Base-by-base conservation (phyloP, 1,139 yeast genomes). In the Candida labiduridarum region DNA sequence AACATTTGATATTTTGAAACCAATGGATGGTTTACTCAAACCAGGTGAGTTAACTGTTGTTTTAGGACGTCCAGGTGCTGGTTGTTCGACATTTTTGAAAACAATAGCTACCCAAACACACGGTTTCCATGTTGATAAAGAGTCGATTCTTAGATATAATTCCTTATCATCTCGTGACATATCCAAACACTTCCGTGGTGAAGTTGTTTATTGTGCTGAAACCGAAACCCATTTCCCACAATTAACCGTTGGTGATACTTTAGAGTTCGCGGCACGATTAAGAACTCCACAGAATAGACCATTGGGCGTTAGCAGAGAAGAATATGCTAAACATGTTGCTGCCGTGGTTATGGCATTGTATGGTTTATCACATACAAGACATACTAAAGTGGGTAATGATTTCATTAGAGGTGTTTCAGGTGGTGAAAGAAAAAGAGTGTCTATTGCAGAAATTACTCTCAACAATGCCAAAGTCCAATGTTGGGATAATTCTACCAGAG, bases 401-500 rank as follows among this genome's bases (percentile, higher is more conserved):
- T 69, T 61, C 49, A 59, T 70, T 16, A 62, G 72, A 56, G 75
- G 76, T 50, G 72, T 70, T 50, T 69, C 78, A 16, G 79, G 79
- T 49, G 79, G 79, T 56, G 79, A 74, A 56, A 59, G 78, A 52
- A 74, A 74, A 59, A 61, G 79, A 59, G 78, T 74, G 25, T 72
- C 78, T 12, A 74, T 74, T 54, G 77, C 78, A n/a, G 79, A 74
- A 57, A 76, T 65, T 8, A 65, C 73, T 9, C 59, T 72, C 45
- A 63, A 67, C 51, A 71, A 72, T 19, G 69, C 76, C 11, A 65
- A 63, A 46, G 48, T 74, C 9, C 78, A 80, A 63, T 80, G 85
- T 62, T 82, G 85, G 86, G 86, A 82, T 64, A 82, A 81, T 53
- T 79, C 85, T 3, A 82, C 85, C 10, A 74, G 85, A 67, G 86